Conservation (phyloP, 441 rosid genomes). For the Pelargonium fulgidum region DNA sequence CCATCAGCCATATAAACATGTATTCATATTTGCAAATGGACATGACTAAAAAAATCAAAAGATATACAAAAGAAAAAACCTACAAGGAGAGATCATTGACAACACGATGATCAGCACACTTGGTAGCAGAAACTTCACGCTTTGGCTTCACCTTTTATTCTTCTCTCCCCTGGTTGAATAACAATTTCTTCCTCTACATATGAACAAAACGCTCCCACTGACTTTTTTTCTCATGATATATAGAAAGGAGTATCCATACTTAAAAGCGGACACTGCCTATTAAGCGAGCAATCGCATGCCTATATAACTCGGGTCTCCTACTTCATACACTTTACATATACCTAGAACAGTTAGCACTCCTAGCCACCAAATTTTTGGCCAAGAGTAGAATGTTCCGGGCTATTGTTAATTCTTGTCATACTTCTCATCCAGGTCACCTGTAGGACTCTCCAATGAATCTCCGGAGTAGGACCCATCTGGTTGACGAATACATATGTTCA, state of each 20-base stretch:
- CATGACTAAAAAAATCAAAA: conserved; percentile 13
- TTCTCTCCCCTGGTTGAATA: conserved; percentile 25
- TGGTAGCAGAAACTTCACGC: conserved; percentile 21
- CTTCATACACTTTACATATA: conserved; percentile 44
- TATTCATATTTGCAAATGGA: conserved; percentile 15
- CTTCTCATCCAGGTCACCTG: conserved; percentile 36
- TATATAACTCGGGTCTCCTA: conserved; percentile 30
- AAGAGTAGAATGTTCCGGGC: conserved; percentile 23
- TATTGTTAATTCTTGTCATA: conserved; percentile 32
- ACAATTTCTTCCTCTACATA: conserved; percentile 25
- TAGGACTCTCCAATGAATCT: conserved; percentile 52
- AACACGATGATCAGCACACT: conserved; percentile 14
- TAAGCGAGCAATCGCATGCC: conserved; percentile 24
- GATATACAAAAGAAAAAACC: conserved; percentile 8
- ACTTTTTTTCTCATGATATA: conserved; percentile 13
- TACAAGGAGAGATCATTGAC: conserved; percentile 20
- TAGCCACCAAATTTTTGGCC: conserved; percentile 24
- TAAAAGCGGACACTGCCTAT: conserved; percentile 42
- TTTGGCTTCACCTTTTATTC: conserved; percentile 27
- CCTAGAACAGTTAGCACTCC: conserved; percentile 40
- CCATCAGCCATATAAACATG: conserved; percentile 18
- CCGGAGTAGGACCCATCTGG: conserved; percentile 71
- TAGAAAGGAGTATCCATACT: conserved; percentile 26
- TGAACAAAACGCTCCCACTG: conserved; percentile 25
- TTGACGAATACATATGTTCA: conserved; percentile 58